Percentiles rank a stretch among this genome's conserved stretches.
phyloP scores from a whole-genome alignment of 2,329 filamentous ascomycete genomes.

The Pseudogymnoascus sp. region DNA sequence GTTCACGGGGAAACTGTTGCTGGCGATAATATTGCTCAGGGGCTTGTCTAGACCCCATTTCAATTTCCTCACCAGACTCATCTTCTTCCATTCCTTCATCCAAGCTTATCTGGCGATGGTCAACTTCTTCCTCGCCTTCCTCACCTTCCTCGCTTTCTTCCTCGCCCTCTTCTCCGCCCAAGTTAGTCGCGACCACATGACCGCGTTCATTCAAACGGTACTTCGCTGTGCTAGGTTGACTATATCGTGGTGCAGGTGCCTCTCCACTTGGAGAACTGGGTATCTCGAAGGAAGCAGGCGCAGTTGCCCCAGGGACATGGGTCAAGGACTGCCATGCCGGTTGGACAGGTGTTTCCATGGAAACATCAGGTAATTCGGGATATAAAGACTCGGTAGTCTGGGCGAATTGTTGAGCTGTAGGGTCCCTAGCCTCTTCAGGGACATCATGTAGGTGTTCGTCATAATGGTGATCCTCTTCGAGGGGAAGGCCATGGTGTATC shows the following conservation, averaged over 20 bases:
- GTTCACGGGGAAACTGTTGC: not conserved
- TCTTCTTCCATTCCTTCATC: slow-evolving; percentile 12
- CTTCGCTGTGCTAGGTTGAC: not conserved
- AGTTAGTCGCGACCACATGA: slow-evolving; percentile 12
- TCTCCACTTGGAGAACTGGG: not conserved
- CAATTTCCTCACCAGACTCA: not conserved
- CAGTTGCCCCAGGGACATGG: not conserved
- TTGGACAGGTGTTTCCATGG: not conserved
- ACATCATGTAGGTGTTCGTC: not conserved
- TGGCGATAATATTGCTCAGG: not conserved
- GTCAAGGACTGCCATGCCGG: not conserved
- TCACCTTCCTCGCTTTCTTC: slow-evolving; percentile 24
- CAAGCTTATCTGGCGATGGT: not conserved
- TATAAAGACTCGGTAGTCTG: not conserved
- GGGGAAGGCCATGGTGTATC: not conserved
- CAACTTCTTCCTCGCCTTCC: not conserved
- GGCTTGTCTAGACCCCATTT: not conserved
- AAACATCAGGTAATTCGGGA: not conserved
- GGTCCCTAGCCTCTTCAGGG: not conserved
- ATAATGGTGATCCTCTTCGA: not conserved
- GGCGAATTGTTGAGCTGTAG: not conserved
- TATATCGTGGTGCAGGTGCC: not conserved
- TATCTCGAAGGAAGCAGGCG: not conserved
- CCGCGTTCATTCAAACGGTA: not conserved
- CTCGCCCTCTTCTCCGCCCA: slow-evolving; percentile 25